These are phyloP conservation scores for Globisporangium camurandrum DNA, from an alignment of 352 stramenopile genomes.

Conservation along the genomic window DNA sequence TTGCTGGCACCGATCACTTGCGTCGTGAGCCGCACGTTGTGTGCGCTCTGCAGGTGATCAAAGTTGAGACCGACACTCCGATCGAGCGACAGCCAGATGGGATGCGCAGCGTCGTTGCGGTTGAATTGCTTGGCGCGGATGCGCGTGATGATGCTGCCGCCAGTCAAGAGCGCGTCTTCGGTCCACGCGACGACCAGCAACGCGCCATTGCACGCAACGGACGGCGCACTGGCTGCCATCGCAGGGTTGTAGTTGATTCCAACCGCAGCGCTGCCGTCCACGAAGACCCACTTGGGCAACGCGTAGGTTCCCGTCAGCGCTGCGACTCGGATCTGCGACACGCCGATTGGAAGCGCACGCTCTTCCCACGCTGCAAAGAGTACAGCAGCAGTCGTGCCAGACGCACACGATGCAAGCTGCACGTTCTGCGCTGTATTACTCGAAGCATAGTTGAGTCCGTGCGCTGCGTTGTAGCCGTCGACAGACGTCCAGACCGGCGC, in stretches of 20 bases:
- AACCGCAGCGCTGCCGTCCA: conserved; percentile 35
- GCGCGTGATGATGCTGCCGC: background rate
- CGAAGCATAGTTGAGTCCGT: conserved; percentile 47
- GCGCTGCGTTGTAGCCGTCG: conserved; percentile 35
- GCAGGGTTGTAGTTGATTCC: conserved; percentile 34
- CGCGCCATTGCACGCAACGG: conserved; percentile 28
- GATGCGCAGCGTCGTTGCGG: conserved; percentile 21
- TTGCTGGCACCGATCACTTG: conserved; percentile 3
- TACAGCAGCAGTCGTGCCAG: too few relatives aligned
- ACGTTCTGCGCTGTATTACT: too few relatives aligned
- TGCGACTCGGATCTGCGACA: conserved; percentile 51
- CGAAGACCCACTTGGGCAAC: conserved; percentile 34
- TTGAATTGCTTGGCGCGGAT: conserved; percentile 42
- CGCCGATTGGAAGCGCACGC: too few relatives aligned
- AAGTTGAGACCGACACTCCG: conserved; percentile 33
- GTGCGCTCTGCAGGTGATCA: conserved; percentile 24
- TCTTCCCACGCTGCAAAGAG: too few relatives aligned
- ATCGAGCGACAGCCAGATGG: conserved; percentile 33
- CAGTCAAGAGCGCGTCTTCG: conserved; percentile 13
- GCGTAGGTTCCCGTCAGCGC: conserved; percentile 30
- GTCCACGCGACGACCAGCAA: conserved; percentile 49
- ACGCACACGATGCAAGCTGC: too few relatives aligned
- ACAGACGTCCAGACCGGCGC: conserved; percentile 39
- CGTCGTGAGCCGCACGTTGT: conserved; percentile 30
- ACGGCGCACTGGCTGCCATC: conserved; percentile 21